These are phyloP conservation scores for Nicotiana rustica DNA, from an alignment of 305 asterid genomes.

Conservation along the genomic window DNA sequence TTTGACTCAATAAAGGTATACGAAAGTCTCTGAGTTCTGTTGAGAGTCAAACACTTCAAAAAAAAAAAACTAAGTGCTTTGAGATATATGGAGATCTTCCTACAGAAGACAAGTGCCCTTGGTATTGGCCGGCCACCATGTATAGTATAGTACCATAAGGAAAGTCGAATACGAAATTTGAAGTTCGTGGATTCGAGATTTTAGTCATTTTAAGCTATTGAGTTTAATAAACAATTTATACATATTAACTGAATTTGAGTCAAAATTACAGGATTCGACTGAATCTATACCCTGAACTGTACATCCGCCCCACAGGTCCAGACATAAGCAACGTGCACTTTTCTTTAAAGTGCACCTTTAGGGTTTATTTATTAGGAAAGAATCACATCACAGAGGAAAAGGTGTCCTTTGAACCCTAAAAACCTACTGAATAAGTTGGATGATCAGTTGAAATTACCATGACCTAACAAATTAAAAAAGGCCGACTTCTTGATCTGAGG, in stretches of 20 bases:
- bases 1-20: constrained; percentile 1
- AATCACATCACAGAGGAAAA: background rate
- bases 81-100: background rate
- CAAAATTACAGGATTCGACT: no score
- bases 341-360: background rate
- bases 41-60: background rate
- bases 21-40: background rate
- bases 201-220: no score
- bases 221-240: no score
- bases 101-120: background rate
- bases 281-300: no score
- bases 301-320: no score
- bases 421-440: background rate
- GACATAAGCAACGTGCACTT: background rate
- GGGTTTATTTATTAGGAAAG: background rate
- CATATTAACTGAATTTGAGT: no score
- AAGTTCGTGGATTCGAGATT: no score
- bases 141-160: background rate
- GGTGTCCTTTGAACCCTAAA: background rate
- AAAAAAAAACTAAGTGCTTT: background rate
- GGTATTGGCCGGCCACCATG: background rate
- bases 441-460: background rate
- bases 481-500: background rate
- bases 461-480: constrained; percentile 1
- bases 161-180: no score